phyloP scores from a whole-genome alignment of 345 rosid species.

The Syzygium aromaticum region DNA sequence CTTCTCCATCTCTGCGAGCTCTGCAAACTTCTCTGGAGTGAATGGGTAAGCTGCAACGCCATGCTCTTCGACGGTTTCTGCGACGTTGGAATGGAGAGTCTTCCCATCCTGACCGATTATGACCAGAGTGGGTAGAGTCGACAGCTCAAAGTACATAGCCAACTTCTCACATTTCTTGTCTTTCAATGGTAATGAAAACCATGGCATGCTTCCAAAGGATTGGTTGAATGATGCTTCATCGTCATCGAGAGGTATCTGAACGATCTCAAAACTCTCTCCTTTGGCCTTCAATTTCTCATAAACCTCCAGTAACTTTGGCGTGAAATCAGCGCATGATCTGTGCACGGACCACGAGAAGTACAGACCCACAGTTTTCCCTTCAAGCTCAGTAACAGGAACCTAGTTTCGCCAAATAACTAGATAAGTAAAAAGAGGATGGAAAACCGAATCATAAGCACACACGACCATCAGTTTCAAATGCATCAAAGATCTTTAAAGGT shows the following conservation, averaged over 20 bases:
- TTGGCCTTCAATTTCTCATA: conserved; percentile 7
- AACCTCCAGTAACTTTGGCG: not conserved
- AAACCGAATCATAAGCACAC: not conserved
- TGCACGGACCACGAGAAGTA: conserved; percentile 5
- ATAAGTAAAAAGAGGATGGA: not conserved
- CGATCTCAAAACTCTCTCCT: conserved; percentile 12
- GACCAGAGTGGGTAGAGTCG: conserved; percentile 10
- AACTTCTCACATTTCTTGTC: not conserved
- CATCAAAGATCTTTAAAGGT: not conserved
- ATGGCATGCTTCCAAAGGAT: conserved; percentile 8
- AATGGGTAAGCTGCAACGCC: conserved; percentile 13
- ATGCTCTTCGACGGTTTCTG: conserved; percentile 5
- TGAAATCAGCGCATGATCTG: not conserved
- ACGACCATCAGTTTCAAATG: not conserved
- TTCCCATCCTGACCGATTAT: conserved; percentile 12
- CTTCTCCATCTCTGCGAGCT: conserved; percentile 18
- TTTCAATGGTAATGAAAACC: conserved; percentile 16
- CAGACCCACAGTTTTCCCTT: conserved; percentile 12
- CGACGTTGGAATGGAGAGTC: conserved; percentile 5
- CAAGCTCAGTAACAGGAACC: conserved; percentile 10
- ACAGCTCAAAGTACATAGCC: conserved; percentile 7
- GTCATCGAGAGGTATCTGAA: conserved; percentile 10
- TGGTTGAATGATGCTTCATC: conserved; percentile 1
- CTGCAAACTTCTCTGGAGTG: conserved; percentile 11
- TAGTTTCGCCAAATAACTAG: not conserved